phyloP scores from a whole-genome alignment of 352 stramenopile species.

The Heterotrichella gracilis region DNA sequence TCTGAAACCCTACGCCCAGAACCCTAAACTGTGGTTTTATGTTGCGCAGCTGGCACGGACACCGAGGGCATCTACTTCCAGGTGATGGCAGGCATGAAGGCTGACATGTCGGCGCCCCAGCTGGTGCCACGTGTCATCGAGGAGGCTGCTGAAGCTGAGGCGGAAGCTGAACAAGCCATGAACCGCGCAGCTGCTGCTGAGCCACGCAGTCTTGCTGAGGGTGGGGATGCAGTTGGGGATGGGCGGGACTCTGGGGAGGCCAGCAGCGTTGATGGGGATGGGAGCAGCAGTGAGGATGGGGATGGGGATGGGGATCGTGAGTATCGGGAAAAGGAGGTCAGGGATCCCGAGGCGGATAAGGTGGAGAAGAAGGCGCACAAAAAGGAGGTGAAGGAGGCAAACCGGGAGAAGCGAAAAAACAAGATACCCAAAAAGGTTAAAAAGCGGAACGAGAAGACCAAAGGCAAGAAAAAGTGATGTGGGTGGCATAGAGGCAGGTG shows the following conservation, averaged over 20 bases:
- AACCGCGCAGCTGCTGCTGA: constrained; percentile 25
- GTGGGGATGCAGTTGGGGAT: constrained; percentile 16
- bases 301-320: constrained; percentile 33
- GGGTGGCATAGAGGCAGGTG: too few relatives aligned
- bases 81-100: too few relatives aligned
- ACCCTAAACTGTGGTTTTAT: too few relatives aligned
- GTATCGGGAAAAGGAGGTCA: constrained; percentile 23
- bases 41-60: too few relatives aligned
- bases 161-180: too few relatives aligned
- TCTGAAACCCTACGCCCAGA: too few relatives aligned
- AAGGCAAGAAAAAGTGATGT: too few relatives aligned
- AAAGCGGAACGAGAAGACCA: constrained; percentile 31
- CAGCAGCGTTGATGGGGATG: constrained; percentile 18
- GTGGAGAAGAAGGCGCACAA: constrained; percentile 67
- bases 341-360: constrained; percentile 33
- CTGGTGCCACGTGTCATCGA: too few relatives aligned
- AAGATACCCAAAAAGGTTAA: constrained; percentile 98
- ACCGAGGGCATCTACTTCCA: too few relatives aligned
- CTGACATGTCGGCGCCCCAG: too few relatives aligned
- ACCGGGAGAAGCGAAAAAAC: constrained; percentile 52
- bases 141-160: too few relatives aligned
- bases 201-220: neutral
- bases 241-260: constrained; percentile 21
- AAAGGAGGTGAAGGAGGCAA: constrained; percentile 60
- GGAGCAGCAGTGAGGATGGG: constrained; percentile 23